Evolutionary conservation across 805 yeast genomes (phyloP).

Genomic region (Geotrichum ghanense): DNA sequence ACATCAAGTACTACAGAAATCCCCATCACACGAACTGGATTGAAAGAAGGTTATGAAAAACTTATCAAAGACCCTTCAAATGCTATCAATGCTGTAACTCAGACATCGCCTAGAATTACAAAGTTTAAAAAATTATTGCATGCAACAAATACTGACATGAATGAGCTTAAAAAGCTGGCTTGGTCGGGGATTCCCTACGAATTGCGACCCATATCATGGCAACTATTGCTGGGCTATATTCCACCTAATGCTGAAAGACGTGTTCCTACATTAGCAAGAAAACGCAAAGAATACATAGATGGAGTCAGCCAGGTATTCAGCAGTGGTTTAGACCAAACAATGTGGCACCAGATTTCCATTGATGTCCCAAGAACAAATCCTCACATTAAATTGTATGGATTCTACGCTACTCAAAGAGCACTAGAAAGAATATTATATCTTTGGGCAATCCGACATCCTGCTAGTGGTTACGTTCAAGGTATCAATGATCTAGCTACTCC

Average conservation of each 20-base stretch:
- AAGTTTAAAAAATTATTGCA: slow-evolving; percentile 56
- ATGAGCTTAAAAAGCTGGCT: slow-evolving; percentile 62
- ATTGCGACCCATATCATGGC: slow-evolving; percentile 81
- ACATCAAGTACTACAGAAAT: not conserved
- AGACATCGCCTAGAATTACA: slow-evolving; percentile 40
- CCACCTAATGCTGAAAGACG: slow-evolving; percentile 79
- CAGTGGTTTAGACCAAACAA: slow-evolving; percentile 54
- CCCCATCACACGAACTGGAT: slow-evolving; percentile 17
- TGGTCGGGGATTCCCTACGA: slow-evolving; percentile 92
- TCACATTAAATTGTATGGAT: slow-evolving; percentile 59
- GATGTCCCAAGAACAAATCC: slow-evolving; percentile 95
- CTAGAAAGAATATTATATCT: slow-evolving; percentile 72
- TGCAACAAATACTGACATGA: slow-evolving; percentile 46
- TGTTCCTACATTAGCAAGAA: slow-evolving; percentile 54
- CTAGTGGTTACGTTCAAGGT: slow-evolving; percentile 96
- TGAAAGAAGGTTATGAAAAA: slow-evolving; percentile 32
- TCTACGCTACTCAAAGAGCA: slow-evolving; percentile 60
- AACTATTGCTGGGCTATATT: slow-evolving; percentile 74
- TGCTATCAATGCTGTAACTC: slow-evolving; percentile 19
- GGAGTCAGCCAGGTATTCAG: slow-evolving; percentile 59
- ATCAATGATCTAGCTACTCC: slow-evolving; percentile 92
- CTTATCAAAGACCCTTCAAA: slow-evolving; percentile 24
- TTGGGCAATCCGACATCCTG: slow-evolving; percentile 97
- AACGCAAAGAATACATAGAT: slow-evolving; percentile 74
- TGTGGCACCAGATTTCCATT: slow-evolving; percentile 93